Base-by-base conservation (phyloP, 1,284 basidiomycete species). In the Wolfiporia cocos region DNA sequence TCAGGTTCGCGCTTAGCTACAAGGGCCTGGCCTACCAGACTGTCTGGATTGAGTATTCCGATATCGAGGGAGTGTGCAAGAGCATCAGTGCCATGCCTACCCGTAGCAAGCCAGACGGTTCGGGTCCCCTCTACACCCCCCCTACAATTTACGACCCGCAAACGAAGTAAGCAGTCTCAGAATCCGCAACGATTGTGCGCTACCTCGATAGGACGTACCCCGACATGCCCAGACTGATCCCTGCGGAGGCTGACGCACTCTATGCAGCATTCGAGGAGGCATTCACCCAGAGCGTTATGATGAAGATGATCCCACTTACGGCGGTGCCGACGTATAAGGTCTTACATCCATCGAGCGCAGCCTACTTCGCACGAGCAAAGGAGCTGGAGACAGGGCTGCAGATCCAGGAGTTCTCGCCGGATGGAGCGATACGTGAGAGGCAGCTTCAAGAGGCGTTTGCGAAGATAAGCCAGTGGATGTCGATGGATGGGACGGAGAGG, bases 11-110 rank as follows among this genome's bases (percentile, higher is more conserved):
- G 1, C 47, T 69, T 22, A 62, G 62, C 48, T 59, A 59, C 52
- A 68, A 68, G 42, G 54, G 55, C 11, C 43, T 68, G 7, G 48
- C 59, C 1, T 61, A 60, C 54, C 54, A 49, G 40, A 67, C 63
- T 28, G 54, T 57, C 14, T 68, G 63, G 62, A 48, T 68, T 28
- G 60, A 64, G 39, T 66, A 61, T 39, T 63, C 63, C 4, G 63
- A 67, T 44, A 62, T 68, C 51, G 59, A 54, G 26, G 34, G 49
- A 6, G 39, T 56, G 6, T 54, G 50, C 41, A 55, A 55, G 46
- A 47, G 54, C 26, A 44, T 65, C 43, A 62, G 62, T 5, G 58
- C 52, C 1, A 23, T 32, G 7, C 52, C 62, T 1, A 61, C 58
- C 0, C 12, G 19, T 12, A 50, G 22, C 18, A 43, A 49, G 5